These are phyloP conservation scores for Sugiyamaella boreocaroliniensis DNA, from an alignment of 805 yeast species.

Conservation along the genomic window DNA sequence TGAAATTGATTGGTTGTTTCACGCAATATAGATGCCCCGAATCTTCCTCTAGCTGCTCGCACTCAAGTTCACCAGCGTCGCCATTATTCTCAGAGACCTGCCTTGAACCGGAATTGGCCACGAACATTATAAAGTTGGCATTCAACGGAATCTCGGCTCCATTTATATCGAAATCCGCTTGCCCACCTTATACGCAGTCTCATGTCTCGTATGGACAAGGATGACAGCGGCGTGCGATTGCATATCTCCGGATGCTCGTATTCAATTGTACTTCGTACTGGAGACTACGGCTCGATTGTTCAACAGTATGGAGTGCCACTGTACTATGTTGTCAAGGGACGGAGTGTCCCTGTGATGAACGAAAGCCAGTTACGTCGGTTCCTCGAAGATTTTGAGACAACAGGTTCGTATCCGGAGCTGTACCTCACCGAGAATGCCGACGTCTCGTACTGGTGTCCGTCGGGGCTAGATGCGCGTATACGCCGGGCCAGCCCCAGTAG, in stretches of 20 bases:
- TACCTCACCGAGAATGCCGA: conserved; percentile 2
- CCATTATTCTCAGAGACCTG: too few species aligned
- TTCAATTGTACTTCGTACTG: neutral
- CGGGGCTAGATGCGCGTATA: neutral
- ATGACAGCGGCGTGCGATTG: neutral
- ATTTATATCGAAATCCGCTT: too few species aligned
- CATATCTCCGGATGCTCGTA: neutral
- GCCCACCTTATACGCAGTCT: too few species aligned
- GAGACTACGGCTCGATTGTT: neutral
- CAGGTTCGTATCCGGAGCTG: neutral
- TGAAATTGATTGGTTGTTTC: too few species aligned
- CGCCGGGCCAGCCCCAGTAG: neutral
- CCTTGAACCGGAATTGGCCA: too few species aligned
- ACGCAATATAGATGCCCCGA: too few species aligned
- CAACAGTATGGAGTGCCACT: neutral
- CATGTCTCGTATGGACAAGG: neutral
- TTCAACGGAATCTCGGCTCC: too few species aligned
- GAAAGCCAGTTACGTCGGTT: neutral
- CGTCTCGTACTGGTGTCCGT: neutral
- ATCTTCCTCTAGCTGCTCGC: too few species aligned
- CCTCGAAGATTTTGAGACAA: neutral
- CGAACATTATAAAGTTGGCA: too few species aligned
- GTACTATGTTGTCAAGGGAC: neutral
- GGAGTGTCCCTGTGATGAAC: neutral
- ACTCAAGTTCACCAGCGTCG: too few species aligned